Conservation (phyloP, 2,329 filamentous ascomycete genomes). For the Geosmithia putterillii region DNA sequence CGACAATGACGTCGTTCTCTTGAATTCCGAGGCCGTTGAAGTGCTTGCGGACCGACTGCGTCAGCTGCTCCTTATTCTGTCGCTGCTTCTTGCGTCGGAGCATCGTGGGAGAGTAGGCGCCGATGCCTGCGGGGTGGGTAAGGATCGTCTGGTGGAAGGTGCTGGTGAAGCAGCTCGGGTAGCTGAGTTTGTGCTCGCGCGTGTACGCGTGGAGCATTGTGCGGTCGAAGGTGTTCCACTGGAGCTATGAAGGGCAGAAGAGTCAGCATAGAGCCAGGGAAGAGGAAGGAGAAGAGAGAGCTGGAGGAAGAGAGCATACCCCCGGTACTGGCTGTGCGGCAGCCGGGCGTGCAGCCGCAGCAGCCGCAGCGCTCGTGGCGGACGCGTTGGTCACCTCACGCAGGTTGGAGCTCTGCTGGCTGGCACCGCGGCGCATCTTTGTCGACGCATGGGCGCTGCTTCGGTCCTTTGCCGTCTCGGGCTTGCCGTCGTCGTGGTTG, state of each 20-base stretch:
- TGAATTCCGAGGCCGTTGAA: constrained; percentile 71
- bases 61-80: constrained; percentile 61
- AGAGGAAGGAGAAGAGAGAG: constrained; percentile 3
- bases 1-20: constrained; percentile 74
- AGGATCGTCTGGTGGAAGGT: constrained; percentile 51
- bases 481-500: constrained; percentile 32
- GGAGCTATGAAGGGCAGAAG: constrained; percentile 24
- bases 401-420: constrained; percentile 33
- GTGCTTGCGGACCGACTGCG: constrained; percentile 63
- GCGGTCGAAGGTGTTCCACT: constrained; percentile 58
- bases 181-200: constrained; percentile 58
- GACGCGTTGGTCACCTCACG: constrained; percentile 30
- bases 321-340: constrained; percentile 19
- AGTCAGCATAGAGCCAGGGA: constrained; percentile 1
- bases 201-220: constrained; percentile 63
- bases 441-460: constrained; percentile 30
- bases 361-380: constrained; percentile 5
- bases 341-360: neutral
- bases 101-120: constrained; percentile 65
- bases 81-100: constrained; percentile 46
- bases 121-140: constrained; percentile 50
- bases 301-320: constrained; percentile 14
- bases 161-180: constrained; percentile 56
- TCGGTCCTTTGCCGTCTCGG: constrained; percentile 33
- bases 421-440: constrained; percentile 44